Conservation (phyloP, 1,139 yeast genomes). For the Geotrichum siamense region DNA sequence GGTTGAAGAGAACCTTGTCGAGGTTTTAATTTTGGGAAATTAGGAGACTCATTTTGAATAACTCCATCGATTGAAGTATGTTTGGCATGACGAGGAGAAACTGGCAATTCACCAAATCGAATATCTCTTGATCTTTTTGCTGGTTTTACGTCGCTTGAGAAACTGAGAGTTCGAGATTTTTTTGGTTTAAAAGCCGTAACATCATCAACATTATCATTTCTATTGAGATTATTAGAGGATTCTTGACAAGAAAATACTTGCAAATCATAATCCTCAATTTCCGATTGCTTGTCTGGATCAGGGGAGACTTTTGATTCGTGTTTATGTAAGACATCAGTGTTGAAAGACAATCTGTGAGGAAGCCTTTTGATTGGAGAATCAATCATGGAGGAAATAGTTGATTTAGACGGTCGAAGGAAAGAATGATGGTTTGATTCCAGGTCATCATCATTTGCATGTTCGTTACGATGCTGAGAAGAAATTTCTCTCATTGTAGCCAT, state of each 20-base stretch:
- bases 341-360: constrained; percentile 9
- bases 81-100: not conserved
- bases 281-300: not conserved
- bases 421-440: constrained; percentile 53
- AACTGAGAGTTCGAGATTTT: not conserved
- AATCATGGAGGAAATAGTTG: constrained; percentile 1
- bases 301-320: not conserved
- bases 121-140: not conserved
- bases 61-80: constrained; percentile 37
- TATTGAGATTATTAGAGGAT: not conserved
- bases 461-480: not conserved
- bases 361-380: constrained; percentile 10
- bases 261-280: not conserved
- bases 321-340: too few species aligned
- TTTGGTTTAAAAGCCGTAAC: not conserved
- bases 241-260: not conserved
- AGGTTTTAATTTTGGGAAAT: constrained; percentile 31
- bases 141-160: not conserved
- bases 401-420: constrained; percentile 74
- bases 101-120: too few species aligned
- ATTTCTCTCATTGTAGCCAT: not conserved
- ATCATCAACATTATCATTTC: not conserved
- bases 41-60: constrained; percentile 40
- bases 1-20: constrained; percentile 54
- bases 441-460: not conserved